Evolutionary conservation across 208 protist species (phyloP), one percentile per base, ranked within the genome.

Genomic region (Kentomonas sorsogonicus): DNA sequence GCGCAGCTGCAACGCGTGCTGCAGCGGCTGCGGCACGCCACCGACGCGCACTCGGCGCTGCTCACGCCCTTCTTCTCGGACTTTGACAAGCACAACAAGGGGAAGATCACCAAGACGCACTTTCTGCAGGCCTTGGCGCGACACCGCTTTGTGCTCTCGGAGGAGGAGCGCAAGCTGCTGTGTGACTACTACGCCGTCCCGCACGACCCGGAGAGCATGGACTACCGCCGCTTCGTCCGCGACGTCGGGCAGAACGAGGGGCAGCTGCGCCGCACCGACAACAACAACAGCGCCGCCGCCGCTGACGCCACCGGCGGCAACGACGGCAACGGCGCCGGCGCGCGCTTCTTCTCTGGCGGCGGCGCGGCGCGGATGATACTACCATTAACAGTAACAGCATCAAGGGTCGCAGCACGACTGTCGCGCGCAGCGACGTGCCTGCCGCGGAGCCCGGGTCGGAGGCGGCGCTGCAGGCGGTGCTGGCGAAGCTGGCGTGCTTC

Each of bases 31-130:
- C 54, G 53, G 9, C 81, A 89, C 58, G 74, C 87, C 54, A 69
- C 89, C 6, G n/a, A 25, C 1, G 50, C 79, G n/a, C 79, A 79
- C 66, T 68, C 78, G 43, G 78, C 87, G 6, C 73, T 93, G 16
- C 69, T 94, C 41, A 61, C 72, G 31, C 85, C 87, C 10, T 93
- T 94, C 56, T 96, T 96, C 59, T 53, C 79, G 0, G 90, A 96
- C 51, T 94, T 91, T 62, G 90, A 96, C 60, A 68, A 65, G 30
- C 70, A 80, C 53, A 66, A 84, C 60, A 70, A 69, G 27, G 89
- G 86, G 23, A 72, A 78, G 47, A 88, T 95, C 50, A 70, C 79
- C 0, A 58, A 54, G 15, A 52, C 26, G 30, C 74, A 85, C 63
- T 91, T 90, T 53, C 53, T 69, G 34, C 79, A 84, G 65, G 83